Conservation (phyloP, 768 basidiomycete genomes). For the Pleurotus eryngii region DNA sequence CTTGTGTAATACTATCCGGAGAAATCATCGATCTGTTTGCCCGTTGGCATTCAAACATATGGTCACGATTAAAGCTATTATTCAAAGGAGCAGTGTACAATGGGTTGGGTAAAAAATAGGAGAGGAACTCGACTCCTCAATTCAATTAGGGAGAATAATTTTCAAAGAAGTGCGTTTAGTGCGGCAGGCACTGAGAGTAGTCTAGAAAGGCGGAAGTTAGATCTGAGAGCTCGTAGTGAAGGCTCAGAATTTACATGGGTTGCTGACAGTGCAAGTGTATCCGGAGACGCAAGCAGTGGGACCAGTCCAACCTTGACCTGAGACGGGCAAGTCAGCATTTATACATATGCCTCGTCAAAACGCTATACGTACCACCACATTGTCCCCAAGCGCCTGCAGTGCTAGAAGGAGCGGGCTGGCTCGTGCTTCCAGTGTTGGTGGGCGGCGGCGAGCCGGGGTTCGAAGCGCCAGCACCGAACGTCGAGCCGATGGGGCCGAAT, state of each 20-base stretch:
- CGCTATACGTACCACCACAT: slow-evolving; percentile 1
- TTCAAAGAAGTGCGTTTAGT: not conserved
- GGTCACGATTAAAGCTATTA: not conserved
- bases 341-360: not conserved
- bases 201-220: not conserved
- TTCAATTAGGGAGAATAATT: not conserved
- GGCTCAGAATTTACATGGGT: slow-evolving; percentile 33
- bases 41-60: not conserved
- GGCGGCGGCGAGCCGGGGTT: not conserved
- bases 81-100: not conserved
- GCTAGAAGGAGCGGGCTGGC: not conserved
- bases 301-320: slow-evolving; percentile 36
- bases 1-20: not conserved
- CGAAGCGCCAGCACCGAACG: slow-evolving; percentile 16
- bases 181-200: slow-evolving; percentile 1
- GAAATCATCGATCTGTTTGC: not conserved
- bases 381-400: not conserved
- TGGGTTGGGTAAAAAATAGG: not conserved
- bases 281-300: slow-evolving; percentile 37
- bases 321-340: not conserved
- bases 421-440: not conserved
- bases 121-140: not conserved
- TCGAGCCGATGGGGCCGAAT: slow-evolving; percentile 35
- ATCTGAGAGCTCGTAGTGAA: not conserved
- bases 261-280: slow-evolving; percentile 32